These are phyloP conservation scores for Ulmus americana DNA, from an alignment of 331 rosid genomes.

Conservation along the genomic window DNA sequence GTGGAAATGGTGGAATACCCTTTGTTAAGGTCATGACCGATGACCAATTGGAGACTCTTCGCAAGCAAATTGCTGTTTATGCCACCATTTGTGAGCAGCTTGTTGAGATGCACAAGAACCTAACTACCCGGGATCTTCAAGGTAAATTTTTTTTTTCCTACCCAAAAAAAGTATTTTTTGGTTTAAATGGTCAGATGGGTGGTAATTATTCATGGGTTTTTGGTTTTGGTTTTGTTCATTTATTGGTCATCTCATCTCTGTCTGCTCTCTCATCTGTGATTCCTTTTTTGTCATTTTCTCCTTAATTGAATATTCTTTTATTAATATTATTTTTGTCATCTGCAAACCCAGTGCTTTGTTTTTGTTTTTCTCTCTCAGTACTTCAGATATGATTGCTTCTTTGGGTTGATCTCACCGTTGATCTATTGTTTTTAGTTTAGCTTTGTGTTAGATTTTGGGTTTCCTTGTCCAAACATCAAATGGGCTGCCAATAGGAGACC, in stretches of 20 bases:
- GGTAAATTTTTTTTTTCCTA: conserved; percentile 30
- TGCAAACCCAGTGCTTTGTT: no score
- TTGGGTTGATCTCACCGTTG: conserved; percentile 1
- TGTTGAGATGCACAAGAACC: conserved; percentile 71
- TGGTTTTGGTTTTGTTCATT: conserved; percentile 1
- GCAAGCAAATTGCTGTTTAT: conserved; percentile 80
- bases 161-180: no score
- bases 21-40: conserved; percentile 95
- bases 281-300: conserved; percentile 2
- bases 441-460: neutral
- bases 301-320: neutral
- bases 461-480: neutral
- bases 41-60: conserved; percentile 81
- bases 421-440: conserved; percentile 11
- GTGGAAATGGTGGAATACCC: conserved; percentile 29
- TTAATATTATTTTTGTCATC: no score
- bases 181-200: no score
- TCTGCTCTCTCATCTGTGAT: neutral
- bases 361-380: neutral
- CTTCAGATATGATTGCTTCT: neutral
- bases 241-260: neutral
- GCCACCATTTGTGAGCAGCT: conserved; percentile 79
- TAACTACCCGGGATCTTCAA: conserved; percentile 77
- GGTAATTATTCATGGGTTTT: neutral
- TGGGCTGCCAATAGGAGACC: no score